These are phyloP conservation scores for Otatea glauca DNA, from an alignment of 176 grass and related monocot species.

Conservation along the genomic window DNA sequence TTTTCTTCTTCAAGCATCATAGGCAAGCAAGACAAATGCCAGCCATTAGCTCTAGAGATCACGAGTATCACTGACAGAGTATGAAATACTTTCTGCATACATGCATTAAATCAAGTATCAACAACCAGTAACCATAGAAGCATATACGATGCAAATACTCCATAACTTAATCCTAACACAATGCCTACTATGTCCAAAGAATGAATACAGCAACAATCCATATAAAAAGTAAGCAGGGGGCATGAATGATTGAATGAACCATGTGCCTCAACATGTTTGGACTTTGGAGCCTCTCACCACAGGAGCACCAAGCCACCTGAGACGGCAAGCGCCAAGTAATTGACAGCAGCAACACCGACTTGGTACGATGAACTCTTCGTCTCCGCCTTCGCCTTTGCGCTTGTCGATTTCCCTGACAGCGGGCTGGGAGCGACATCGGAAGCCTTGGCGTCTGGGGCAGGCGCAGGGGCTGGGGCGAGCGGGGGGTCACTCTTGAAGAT, in stretches of 20 bases:
- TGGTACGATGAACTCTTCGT: conserved; percentile 40
- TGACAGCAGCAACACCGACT: conserved; percentile 9
- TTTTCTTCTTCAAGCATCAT: background rate
- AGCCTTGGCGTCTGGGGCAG: conserved; percentile 65
- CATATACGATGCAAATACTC: conserved; percentile 50
- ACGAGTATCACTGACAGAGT: background rate
- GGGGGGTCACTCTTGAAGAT: conserved; percentile 81
- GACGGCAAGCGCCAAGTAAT: conserved; percentile 44
- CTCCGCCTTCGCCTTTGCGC: conserved; percentile 37
- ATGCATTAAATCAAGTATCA: conserved; percentile 43
- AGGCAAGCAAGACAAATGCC: background rate
- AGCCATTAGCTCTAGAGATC: background rate
- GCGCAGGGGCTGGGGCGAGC: conserved; percentile 72
- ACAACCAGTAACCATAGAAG: conserved; percentile 34
- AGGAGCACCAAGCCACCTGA: conserved; percentile 58
- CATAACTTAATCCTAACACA: conserved; percentile 47
- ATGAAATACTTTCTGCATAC: conserved; percentile 41
- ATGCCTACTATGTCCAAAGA: conserved; percentile 77
- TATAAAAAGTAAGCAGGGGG: conserved; percentile 37
- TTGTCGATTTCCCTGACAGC: conserved; percentile 24
- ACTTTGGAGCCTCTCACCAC: conserved; percentile 41
- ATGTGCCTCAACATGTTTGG: conserved; percentile 36
- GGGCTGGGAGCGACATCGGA: conserved; percentile 58
- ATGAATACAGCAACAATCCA: conserved; percentile 65
- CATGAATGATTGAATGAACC: background rate